Conservation (phyloP, 1,139 yeast species). For the Yamadazyma jaroonii region DNA sequence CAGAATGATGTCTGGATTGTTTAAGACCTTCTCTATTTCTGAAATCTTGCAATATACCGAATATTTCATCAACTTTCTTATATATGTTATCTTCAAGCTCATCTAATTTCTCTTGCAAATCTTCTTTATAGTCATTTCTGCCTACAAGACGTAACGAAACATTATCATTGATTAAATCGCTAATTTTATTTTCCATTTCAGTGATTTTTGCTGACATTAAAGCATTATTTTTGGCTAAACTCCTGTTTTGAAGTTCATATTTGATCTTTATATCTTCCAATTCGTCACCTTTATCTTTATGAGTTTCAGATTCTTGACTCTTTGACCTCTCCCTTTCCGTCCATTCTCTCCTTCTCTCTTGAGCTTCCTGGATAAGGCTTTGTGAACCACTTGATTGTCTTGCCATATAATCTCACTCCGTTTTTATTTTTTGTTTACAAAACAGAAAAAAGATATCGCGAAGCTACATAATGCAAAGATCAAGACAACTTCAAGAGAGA, state of each 20-base stretch:
- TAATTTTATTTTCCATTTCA: conserved; percentile 48
- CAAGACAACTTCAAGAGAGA: conserved; percentile 24
- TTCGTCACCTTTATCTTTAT: not conserved
- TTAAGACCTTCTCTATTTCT: conserved; percentile 8
- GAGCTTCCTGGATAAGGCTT: conserved; percentile 13
- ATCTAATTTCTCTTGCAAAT: conserved; percentile 10
- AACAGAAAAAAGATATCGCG: conserved; percentile 1
- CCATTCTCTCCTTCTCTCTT: conserved; percentile 7
- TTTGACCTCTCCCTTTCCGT: not conserved
- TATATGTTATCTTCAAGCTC: conserved; percentile 10
- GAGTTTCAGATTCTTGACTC: not conserved
- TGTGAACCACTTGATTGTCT: conserved; percentile 17
- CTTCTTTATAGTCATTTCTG: conserved; percentile 3
- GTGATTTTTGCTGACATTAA: conserved; percentile 45
- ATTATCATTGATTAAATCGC: conserved; percentile 48
- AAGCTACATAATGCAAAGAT: conserved; percentile 10
- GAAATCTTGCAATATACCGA: conserved; percentile 9
- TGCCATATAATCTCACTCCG: conserved; percentile 12
- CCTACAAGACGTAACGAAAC: conserved; percentile 25
- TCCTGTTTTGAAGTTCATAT: conserved; percentile 45
- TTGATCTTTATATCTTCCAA: conserved; percentile 11
- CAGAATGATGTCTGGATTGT: not conserved
- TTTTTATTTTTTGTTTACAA: conserved; percentile 9
- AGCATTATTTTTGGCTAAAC: conserved; percentile 56
- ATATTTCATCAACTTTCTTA: conserved; percentile 12